Evolutionary conservation across 176 grass and related monocot genomes (phyloP), one percentile per base, ranked within the genome.

Genomic region (Juncus effusus): DNA sequence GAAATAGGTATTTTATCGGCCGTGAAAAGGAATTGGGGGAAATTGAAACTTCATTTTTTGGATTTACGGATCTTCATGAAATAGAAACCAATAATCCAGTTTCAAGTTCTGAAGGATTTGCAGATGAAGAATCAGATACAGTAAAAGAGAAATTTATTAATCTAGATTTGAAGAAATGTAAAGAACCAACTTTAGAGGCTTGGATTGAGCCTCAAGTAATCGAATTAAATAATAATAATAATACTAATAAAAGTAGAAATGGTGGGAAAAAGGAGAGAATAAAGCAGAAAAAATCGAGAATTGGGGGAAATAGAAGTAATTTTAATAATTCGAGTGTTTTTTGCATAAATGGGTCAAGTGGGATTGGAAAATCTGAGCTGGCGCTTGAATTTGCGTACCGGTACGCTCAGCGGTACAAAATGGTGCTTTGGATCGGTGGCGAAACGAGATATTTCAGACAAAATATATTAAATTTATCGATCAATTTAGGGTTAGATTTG

Each of bases 21-120:
- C 85, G 95, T 83, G 95, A 99, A 59, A 99, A 99, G 74, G 95
- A 99, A 79, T 67, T 99, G 42, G 75, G 66, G 1, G 95, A 99
- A 76, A 94, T 99, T 0, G 95, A 99, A 55, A 79, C 80, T 3
- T 44, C 85, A 41, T 86, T 99, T 56, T 99, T 99, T 9, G 86
- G 89, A 16, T 93, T 78, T 57, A 78, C 69, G 0, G 89, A 90
- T 80, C 79, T 84, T 69, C 83, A 87, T 37, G 95, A 94, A 55
- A 78, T 87, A 39, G 95, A 99, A 64, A 80, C 81, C 69, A 58
- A 68, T 3, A 60, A 56, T 56, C 39, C 61, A 42, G 80, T 83
- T 56, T 90, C 88, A 0, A 93, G 95, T 3, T 95, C 90, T 38
- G 94, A 97, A 51, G 94, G 85, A 56, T 89, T 84, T 84, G 88